phyloP scores from a whole-genome alignment of 108 stramenopile genomes.

The Skeletonema costatum region DNA sequence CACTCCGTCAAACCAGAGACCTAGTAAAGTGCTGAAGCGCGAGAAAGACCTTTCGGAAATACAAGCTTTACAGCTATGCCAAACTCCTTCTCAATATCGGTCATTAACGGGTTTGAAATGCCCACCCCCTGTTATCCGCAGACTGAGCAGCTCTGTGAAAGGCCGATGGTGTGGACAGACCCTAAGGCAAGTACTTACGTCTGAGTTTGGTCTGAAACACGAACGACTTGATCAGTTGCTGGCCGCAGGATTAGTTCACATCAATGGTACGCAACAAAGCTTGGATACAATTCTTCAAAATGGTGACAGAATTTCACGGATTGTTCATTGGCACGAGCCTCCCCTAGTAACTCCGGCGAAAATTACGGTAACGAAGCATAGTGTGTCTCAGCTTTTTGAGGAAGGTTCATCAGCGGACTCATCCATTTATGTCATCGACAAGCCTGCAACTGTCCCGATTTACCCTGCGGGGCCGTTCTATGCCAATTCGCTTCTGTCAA shows the following conservation, averaged over 20 bases:
- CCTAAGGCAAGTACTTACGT: slow-evolving; percentile 48
- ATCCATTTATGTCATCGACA: slow-evolving; percentile 66
- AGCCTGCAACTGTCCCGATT: slow-evolving; percentile 78
- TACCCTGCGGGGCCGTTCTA: slow-evolving; percentile 87
- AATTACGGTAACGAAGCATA: slow-evolving; percentile 57
- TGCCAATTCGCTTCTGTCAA: slow-evolving; percentile 71
- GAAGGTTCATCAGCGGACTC: slow-evolving; percentile 4
- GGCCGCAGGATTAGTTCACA: slow-evolving; percentile 52
- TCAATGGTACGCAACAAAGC: slow-evolving; percentile 57
- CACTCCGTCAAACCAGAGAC: slow-evolving; percentile 40
- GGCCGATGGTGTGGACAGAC: slow-evolving; percentile 79
- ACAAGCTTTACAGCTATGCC: slow-evolving; percentile 34
- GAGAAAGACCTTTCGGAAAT: slow-evolving; percentile 56
- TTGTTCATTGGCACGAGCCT: slow-evolving; percentile 86
- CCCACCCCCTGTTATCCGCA: slow-evolving; percentile 62
- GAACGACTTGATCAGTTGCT: slow-evolving; percentile 39
- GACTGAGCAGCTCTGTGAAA: slow-evolving; percentile 61
- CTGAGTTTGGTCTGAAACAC: slow-evolving; percentile 49
- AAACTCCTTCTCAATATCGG: slow-evolving; percentile 44
- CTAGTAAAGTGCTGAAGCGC: slow-evolving; percentile 45
- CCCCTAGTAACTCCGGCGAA: slow-evolving; percentile 59
- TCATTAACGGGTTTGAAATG: slow-evolving; percentile 52
- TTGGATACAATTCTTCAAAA: slow-evolving; percentile 52
- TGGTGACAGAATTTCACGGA: slow-evolving; percentile 65
- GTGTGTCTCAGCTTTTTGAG: slow-evolving; percentile 32